These are phyloP conservation scores for Coniella vitis DNA, from an alignment of 2,329 filamentous ascomycete genomes.

Conservation along the genomic window DNA sequence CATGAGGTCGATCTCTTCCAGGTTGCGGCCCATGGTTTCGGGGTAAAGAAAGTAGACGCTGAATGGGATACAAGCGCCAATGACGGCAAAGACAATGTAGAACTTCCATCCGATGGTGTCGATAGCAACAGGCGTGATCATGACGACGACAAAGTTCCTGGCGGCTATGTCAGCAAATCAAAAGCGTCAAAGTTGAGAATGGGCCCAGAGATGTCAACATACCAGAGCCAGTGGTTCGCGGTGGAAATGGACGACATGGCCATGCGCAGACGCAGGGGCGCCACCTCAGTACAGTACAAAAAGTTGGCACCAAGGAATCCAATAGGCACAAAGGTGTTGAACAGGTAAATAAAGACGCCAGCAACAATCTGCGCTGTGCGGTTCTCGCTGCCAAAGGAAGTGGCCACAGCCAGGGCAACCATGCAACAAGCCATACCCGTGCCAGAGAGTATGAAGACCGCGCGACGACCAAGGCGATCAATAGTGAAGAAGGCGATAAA, in stretches of 20 bases:
- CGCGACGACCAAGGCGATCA: conserved; percentile 42
- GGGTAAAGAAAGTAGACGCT: conserved; percentile 39
- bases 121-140: conserved; percentile 40
- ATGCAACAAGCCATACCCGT: conserved; percentile 48
- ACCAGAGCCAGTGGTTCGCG: conserved; percentile 46
- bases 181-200: background rate
- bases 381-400: conserved; percentile 39
- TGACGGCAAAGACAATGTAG: conserved; percentile 43
- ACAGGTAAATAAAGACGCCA: conserved; percentile 51
- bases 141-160: conserved; percentile 38
- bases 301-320: conserved; percentile 55
- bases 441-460: conserved; percentile 45
- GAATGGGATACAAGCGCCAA: conserved; percentile 37
- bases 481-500: conserved; percentile 44
- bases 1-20: conserved; percentile 39
- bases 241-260: conserved; percentile 51
- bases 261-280: conserved; percentile 43
- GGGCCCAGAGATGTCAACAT: conserved; percentile 12
- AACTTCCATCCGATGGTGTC: conserved; percentile 44
- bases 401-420: conserved; percentile 45
- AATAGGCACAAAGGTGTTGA: conserved; percentile 54
- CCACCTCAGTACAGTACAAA: conserved; percentile 53
- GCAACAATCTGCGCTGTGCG: conserved; percentile 41
- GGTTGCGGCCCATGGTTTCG: conserved; percentile 42
- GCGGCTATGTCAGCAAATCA: background rate